phyloP scores from a whole-genome alignment of 164 flowering plant species.

The Buxus sempervirens region DNA sequence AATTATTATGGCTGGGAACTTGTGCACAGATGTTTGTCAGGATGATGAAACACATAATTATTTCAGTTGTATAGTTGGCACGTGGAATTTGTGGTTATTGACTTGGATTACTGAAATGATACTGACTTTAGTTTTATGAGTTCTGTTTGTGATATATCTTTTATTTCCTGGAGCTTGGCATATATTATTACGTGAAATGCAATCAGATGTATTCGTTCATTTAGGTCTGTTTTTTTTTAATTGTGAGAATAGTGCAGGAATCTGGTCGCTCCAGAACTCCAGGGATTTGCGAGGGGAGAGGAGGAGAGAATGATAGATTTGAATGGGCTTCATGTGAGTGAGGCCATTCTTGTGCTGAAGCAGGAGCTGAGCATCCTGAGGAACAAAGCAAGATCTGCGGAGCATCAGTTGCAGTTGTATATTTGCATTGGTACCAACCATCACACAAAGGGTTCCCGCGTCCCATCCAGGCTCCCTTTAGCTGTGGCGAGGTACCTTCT shows the following conservation, averaged over 20 bases:
- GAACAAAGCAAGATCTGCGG: constrained; percentile 65
- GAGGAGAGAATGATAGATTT: constrained; percentile 86
- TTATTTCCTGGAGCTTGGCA: not conserved
- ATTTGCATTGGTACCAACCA: constrained; percentile 96
- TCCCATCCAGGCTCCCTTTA: constrained; percentile 85
- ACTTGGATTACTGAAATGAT: too few relatives aligned
- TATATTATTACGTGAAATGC: not conserved
- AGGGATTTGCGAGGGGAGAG: constrained; percentile 57
- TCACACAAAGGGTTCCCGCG: constrained; percentile 88
- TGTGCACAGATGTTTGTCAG: not conserved
- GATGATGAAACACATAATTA: not conserved
- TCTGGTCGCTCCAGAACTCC: constrained; percentile 44
- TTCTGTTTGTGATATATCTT: too few relatives aligned
- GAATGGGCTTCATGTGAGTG: constrained; percentile 87
- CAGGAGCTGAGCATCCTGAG: constrained; percentile 64
- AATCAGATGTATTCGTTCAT: not conserved
- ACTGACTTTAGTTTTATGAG: too few relatives aligned
- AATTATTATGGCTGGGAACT: not conserved
- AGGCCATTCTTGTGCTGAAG: constrained; percentile 84
- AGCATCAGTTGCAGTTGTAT: constrained; percentile 72
- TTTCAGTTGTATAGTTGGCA: not conserved
- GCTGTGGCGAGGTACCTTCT: constrained; percentile 84
- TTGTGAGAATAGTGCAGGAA: constrained; percentile 58
- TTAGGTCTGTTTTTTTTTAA: not conserved
- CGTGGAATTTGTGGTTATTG: too few relatives aligned